phyloP scores from a whole-genome alignment of 805 yeast genomes.

The Geotrichum ghanense region DNA sequence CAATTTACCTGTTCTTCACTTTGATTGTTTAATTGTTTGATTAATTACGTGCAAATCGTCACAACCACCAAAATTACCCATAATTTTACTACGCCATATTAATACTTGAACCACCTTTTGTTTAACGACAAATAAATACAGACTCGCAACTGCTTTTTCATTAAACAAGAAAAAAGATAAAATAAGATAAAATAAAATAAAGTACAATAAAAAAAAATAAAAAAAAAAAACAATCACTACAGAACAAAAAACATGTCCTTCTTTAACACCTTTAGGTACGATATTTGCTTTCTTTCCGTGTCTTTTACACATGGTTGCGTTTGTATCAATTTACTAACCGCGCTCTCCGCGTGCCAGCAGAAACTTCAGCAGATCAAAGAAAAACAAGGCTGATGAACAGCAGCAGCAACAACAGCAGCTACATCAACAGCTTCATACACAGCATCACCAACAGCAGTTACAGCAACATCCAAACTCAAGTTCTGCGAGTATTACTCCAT shows the following conservation, averaged over 20 bases:
- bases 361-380: conserved; percentile 33
- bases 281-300: too few relatives aligned
- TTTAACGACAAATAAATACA: too few relatives aligned
- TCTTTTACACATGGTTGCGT: too few relatives aligned
- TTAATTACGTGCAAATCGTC: too few relatives aligned
- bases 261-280: conserved; percentile 24
- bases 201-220: not conserved
- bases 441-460: conserved; percentile 7
- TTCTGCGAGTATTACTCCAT: not conserved
- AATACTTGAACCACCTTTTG: too few relatives aligned
- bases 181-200: not conserved
- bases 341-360: conserved; percentile 32
- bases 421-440: conserved; percentile 6
- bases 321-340: conserved; percentile 17
- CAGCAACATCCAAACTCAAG: conserved; percentile 3
- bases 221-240: too few relatives aligned
- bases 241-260: conserved; percentile 17
- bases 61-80: too few relatives aligned
- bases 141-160: too few relatives aligned
- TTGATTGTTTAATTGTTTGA: too few relatives aligned
- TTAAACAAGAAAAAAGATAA: not conserved
- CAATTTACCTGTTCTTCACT: too few relatives aligned
- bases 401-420: conserved; percentile 13
- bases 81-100: too few relatives aligned
- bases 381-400: conserved; percentile 28